Evolutionary conservation across 2,329 filamentous ascomycete species (phyloP), one percentile per base, ranked within the genome.

Genomic region (Fusarium vanettenii): DNA sequence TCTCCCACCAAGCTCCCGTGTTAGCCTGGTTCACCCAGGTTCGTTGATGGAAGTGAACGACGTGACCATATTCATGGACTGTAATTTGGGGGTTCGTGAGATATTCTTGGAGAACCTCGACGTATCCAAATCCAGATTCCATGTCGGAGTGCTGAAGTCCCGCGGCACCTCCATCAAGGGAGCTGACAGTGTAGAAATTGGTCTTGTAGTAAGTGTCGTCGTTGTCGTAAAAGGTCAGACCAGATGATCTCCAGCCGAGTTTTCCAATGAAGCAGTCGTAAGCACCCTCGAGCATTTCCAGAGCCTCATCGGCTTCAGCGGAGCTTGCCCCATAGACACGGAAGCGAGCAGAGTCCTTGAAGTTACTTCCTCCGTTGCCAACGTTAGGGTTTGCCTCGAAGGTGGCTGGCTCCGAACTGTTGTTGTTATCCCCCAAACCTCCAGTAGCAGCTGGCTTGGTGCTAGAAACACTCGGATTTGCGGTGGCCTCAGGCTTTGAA

Each of bases 1-100:
- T 45, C 8, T 60, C 57, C 57, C 57, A 60, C 57, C 57, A 60
- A 11, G 57, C 57, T 18, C 57, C 57, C 18, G 57, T 60, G 25
- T 60, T 60, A 27, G 37, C 57, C 27, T 60, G 57, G 57, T 33
- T 45, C 4, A 60, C 57, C 57, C 57, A 60, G 0, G 57, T 60
- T 20, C 57, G 37, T n/a, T 60, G 57, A n/a, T 60, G 57, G 3
- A 60, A 60, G 27, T 60, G 57, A 5, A 39, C 35, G 14, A 41
- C 56, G 6, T 60, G 56, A 4, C 35, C 56, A 1, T 60, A 60
- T 29, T 60, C 56, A 0, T 60, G 56, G 4, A 60, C 35, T 1
- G 56, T 60, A 18, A 60, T 60, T 10, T 60, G 56, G 2, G 56
- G 56, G 11, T 37, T 60, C 2, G 33, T 60, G 35, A 60, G 56